phyloP scores from a whole-genome alignment of 2,329 filamentous ascomycete genomes.

The Harringtonia aguacate region DNA sequence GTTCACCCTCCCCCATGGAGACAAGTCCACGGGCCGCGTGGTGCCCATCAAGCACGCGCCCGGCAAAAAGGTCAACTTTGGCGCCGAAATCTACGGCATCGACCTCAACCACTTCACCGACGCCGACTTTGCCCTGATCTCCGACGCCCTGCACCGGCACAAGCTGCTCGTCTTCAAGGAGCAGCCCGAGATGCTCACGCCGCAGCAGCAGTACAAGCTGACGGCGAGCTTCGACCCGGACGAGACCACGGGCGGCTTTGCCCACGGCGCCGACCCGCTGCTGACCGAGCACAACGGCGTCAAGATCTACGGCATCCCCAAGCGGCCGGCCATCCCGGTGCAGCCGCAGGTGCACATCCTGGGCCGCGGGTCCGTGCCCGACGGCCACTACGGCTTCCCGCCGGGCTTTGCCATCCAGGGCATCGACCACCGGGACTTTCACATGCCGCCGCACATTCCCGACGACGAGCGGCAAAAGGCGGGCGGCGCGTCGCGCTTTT shows the following conservation, averaged over 20 bases:
- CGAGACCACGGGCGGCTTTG: no score
- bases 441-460: slow-evolving; percentile 25
- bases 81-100: slow-evolving; percentile 23
- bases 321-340: slow-evolving; percentile 17
- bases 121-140: slow-evolving; percentile 21
- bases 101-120: slow-evolving; percentile 23
- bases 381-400: slow-evolving; percentile 24
- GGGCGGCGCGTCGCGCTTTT: slow-evolving; percentile 21
- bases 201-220: slow-evolving; percentile 23
- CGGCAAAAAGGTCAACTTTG: slow-evolving; percentile 23
- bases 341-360: no score
- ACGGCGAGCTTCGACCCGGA: no score
- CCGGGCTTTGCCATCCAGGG: no score
- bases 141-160: slow-evolving; percentile 21
- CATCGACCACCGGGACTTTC: slow-evolving; percentile 24
- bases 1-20: slow-evolving; percentile 17
- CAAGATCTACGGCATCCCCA: slow-evolving; percentile 24
- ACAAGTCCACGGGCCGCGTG: slow-evolving; percentile 13
- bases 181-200: slow-evolving; percentile 23
- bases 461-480: slow-evolving; percentile 21
- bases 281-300: no score
- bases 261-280: no score
- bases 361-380: slow-evolving; percentile 21
- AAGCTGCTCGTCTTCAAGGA: slow-evolving; percentile 26
- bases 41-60: slow-evolving; percentile 15